Conservation (phyloP, 768 basidiomycete genomes). For the Strobilomyces confusus region DNA sequence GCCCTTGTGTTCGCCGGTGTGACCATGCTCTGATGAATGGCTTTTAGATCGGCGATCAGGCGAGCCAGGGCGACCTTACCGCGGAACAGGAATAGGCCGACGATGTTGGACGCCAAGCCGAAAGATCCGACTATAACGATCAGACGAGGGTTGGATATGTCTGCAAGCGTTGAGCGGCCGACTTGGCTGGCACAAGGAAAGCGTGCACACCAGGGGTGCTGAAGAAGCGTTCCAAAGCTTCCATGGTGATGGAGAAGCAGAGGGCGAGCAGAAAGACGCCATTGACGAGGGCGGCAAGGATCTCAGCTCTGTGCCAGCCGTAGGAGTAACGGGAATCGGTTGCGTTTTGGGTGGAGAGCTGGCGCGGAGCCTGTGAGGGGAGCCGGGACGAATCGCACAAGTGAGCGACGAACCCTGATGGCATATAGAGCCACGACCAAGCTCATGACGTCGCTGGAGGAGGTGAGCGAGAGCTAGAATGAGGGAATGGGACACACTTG, state of each 20-base stretch:
- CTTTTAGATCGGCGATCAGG: constrained; percentile 6
- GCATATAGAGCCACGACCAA: constrained; percentile 94
- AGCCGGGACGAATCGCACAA: constrained; percentile 4
- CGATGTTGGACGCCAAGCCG: constrained; percentile 86
- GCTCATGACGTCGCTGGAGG: constrained; percentile 88
- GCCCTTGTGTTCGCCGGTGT: constrained; percentile 37
- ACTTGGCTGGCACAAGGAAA: constrained; percentile 3
- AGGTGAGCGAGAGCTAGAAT: constrained; percentile 10
- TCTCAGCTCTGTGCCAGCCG: constrained; percentile 99
- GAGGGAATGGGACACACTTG: constrained; percentile 55
- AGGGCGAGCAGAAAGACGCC: constrained; percentile 96
- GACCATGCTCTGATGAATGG: constrained; percentile 54
- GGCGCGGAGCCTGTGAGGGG: constrained; percentile 9
- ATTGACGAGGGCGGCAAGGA: constrained; percentile 91
- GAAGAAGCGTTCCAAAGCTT: constrained; percentile 90
- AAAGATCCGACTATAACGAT: constrained; percentile 88
- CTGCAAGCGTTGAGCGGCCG: constrained; percentile 36
- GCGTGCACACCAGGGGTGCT: constrained; percentile 58
- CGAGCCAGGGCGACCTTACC: constrained; percentile 44
- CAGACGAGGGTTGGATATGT: constrained; percentile 84
- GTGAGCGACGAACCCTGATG: constrained; percentile 54
- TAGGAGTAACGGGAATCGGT: constrained; percentile 84
- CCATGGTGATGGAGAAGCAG: constrained; percentile 92
- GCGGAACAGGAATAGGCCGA: constrained; percentile 93
- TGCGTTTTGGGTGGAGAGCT: constrained; percentile 63